A percentile compares a stretch with the other conserved stretches of the same genome.
Evolutionary conservation across 1,284 basidiomycete species (phyloP).

Genomic region (Sphagnurus paluster): DNA sequence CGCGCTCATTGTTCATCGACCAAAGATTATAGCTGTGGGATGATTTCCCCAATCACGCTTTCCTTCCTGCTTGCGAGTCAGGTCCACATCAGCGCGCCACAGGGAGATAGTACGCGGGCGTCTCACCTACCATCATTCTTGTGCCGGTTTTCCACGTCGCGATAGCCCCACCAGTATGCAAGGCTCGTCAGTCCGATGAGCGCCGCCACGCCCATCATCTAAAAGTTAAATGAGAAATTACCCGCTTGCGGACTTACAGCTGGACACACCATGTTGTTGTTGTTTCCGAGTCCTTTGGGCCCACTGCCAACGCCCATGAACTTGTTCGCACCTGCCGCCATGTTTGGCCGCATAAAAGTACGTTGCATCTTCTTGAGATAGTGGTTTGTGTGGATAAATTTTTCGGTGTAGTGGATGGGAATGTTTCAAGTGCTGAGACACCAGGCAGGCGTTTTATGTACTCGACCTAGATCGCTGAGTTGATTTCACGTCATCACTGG

Average conservation of each 20-base stretch:
- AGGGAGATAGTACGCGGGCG: background rate
- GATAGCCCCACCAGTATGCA: conserved; percentile 22
- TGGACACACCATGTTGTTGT: conserved; percentile 16
- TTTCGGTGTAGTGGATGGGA: conserved; percentile 1
- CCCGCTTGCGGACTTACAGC: background rate
- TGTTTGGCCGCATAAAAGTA: conserved; percentile 17
- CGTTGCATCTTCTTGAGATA: conserved; percentile 8
- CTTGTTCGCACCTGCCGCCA: conserved; percentile 14
- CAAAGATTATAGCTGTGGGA: conserved; percentile 16
- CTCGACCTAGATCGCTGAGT: background rate
- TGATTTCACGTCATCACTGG: conserved; percentile 21
- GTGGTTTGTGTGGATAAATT: background rate
- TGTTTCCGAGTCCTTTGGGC: conserved; percentile 17
- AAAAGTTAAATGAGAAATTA: background rate
- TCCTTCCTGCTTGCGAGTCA: conserved; percentile 13
- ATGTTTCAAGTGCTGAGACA: conserved; percentile 11
- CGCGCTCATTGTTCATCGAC: background rate
- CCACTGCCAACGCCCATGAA: conserved; percentile 20
- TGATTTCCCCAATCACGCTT: conserved; percentile 18
- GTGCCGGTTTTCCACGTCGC: conserved; percentile 24
- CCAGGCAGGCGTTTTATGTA: conserved; percentile 9
- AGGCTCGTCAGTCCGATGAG: conserved; percentile 18
- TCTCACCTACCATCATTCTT: conserved; percentile 21
- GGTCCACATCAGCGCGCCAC: conserved; percentile 12
- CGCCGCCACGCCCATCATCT: conserved; percentile 20